These are phyloP conservation scores for Phytophthora pinifolia DNA, from an alignment of 352 stramenopile species.

Conservation along the genomic window DNA sequence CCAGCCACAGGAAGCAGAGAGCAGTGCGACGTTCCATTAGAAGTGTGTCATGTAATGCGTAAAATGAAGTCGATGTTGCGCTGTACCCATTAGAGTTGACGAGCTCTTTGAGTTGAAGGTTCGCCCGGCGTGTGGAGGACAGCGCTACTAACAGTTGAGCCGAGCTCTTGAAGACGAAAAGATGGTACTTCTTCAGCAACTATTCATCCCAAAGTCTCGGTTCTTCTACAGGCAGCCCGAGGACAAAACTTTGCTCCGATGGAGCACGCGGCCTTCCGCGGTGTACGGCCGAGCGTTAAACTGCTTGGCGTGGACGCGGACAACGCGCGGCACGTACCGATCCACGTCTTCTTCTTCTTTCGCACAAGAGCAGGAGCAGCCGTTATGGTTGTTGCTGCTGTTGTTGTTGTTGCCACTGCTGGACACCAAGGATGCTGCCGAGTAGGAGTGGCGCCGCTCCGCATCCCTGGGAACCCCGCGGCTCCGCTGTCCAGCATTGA, in stretches of 20 bases:
- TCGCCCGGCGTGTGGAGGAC: too few relatives aligned
- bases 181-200: constrained; percentile 9
- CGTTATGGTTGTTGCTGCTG: not conserved
- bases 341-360: constrained; percentile 23
- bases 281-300: constrained; percentile 54
- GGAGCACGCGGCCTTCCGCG: constrained; percentile 38
- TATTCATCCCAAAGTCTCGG: constrained; percentile 1
- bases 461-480: constrained; percentile 3
- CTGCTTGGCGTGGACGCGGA: constrained; percentile 66
- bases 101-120: too few relatives aligned
- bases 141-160: not conserved
- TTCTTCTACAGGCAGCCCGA: constrained; percentile 31
- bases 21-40: constrained; percentile 11
- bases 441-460: constrained; percentile 46
- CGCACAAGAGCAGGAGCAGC: constrained; percentile 14
- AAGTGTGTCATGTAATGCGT: constrained; percentile 11
- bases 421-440: constrained; percentile 25
- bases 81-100: too few relatives aligned
- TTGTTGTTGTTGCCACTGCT: constrained; percentile 5
- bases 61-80: constrained; percentile 18
- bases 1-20: constrained; percentile 30
- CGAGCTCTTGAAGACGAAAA: too few relatives aligned
- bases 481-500: constrained; percentile 6
- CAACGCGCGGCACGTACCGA: constrained; percentile 37
- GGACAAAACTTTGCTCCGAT: constrained; percentile 54